Evolutionary conservation across 805 yeast species (phyloP), one percentile per base, ranked within the genome.

Genomic region (Metschnikowia santaceciliae): DNA sequence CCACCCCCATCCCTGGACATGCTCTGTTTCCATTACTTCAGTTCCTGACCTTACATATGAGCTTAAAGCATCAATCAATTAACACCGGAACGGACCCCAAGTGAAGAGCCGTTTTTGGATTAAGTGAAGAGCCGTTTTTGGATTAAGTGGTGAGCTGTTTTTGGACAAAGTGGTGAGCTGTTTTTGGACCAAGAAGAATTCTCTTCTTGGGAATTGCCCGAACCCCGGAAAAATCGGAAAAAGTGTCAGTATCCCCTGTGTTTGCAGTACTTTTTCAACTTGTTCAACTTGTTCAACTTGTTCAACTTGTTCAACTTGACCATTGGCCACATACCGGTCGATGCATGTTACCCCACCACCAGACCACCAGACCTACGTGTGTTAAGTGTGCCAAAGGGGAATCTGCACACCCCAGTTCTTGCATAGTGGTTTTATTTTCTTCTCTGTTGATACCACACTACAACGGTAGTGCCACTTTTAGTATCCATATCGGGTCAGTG

Each of bases 291-390:
- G 17, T 17, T 17, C 17, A 17, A 17, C 17, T 17, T 17, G 17
- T 17, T 17, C 17, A 17, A 17, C 17, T 17, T 17, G 66, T 81
- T 88, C 50, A 90, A 90, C 63, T 72, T 90, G 58, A 88, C 92
- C 22, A 89, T 96, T 90, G 58, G 88, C 92, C 23, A 89, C 96
- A 6, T 96, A 88, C 67, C 83, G 81, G 65, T 80, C 90, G 1
- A 86, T 90, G n/a, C 96, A 88, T 65, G 67, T 84, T 46, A 82
- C 48, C 88, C 86, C 10, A 79, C 83, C 20, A 75, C 82, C 14
- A 77, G 95, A 52, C 96, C 96, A 17, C 19, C 19, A 17, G 19
- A 17, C 19, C 19, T 92, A 84, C 63, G 74, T 82, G 42, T 90
- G 97, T 68, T 75, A 80, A 39, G 79, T 83, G 32, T 90, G 97